Conservation (phyloP, 2,329 filamentous ascomycete species). For the Tolypocladium ovalisporum region DNA sequence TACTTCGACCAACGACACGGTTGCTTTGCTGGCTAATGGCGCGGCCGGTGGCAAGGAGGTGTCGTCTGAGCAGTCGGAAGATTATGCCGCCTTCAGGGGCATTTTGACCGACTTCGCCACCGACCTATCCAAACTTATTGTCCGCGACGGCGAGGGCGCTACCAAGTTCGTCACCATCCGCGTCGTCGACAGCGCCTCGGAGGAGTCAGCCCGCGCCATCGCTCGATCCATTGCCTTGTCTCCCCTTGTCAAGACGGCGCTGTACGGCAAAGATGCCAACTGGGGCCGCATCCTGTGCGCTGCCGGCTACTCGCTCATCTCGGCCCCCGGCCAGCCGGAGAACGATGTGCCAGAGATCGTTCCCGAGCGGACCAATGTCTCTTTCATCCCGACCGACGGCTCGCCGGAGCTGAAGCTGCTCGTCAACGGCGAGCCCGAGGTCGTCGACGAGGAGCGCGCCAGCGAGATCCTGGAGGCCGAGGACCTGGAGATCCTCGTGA, state of each 20-base stretch:
- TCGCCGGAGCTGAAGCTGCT: slow-evolving; percentile 65
- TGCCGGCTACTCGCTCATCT: slow-evolving; percentile 67
- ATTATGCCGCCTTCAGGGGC: slow-evolving; percentile 60
- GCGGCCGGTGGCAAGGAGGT: slow-evolving; percentile 67
- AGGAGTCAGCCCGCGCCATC: slow-evolving; percentile 63
- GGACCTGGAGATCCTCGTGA: slow-evolving; percentile 69
- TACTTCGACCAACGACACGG: slow-evolving; percentile 94
- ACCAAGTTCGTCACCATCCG: slow-evolving; percentile 96
- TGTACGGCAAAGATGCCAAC: slow-evolving; percentile 96
- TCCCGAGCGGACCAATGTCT: slow-evolving; percentile 64
- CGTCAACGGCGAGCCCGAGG: slow-evolving; percentile 69
- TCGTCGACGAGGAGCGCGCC: slow-evolving; percentile 65
- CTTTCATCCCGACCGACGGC: slow-evolving; percentile 69
- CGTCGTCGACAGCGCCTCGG: slow-evolving; percentile 61
- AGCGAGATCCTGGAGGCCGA: slow-evolving; percentile 68
- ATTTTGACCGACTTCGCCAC: slow-evolving; percentile 69
- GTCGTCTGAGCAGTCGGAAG: slow-evolving; percentile 38
- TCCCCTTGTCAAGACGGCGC: slow-evolving; percentile 89
- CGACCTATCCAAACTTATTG: slow-evolving; percentile 82
- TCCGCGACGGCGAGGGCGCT: slow-evolving; percentile 92
- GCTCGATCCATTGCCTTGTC: slow-evolving; percentile 84
- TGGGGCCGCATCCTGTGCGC: slow-evolving; percentile 97
- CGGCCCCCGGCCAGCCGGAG: slow-evolving; percentile 43
- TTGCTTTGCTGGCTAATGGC: slow-evolving; percentile 90
- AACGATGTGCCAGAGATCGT: slow-evolving; percentile 53